Conservation (phyloP, 176 grass and related monocot species). For the Elymus sibiricus region DNA sequence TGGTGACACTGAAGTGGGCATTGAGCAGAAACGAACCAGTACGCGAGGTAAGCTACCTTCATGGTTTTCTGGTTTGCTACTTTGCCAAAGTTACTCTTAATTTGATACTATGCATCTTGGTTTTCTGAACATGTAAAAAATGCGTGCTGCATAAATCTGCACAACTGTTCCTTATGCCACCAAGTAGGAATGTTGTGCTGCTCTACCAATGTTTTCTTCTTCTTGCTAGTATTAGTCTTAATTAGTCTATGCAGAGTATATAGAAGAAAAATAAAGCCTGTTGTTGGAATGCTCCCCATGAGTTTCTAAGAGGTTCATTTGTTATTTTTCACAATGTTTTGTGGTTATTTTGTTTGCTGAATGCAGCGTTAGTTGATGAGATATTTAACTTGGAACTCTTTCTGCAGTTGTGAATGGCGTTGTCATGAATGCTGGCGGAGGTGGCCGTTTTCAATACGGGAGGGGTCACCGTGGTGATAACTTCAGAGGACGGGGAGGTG, state of each 20-base stretch:
- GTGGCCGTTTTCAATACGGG: conserved; percentile 34
- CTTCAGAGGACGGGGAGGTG: conserved; percentile 43
- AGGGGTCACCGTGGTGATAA: conserved; percentile 55
- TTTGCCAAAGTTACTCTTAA: background rate
- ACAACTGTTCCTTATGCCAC: background rate
- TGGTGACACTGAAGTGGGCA: conserved; percentile 31
- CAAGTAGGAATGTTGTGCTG: background rate
- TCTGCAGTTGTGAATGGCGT: conserved; percentile 30
- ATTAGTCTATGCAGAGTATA: background rate
- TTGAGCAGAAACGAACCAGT: conserved; percentile 60
- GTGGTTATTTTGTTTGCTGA: background rate
- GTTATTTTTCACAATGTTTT: background rate
- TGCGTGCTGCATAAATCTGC: background rate
- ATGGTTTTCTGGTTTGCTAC: background rate
- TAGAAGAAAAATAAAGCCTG: background rate
- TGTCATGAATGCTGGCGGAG: conserved; percentile 23
- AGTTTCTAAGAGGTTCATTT: background rate
- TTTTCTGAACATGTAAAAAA: background rate
- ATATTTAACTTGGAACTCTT: background rate
- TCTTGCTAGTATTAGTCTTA: background rate
- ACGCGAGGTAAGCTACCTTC: conserved; percentile 42
- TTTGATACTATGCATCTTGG: background rate
- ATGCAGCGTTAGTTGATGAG: background rate
- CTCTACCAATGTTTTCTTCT: background rate
- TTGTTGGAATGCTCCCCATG: background rate